Evolutionary conservation across 148 eudicot genomes (phyloP).

Genomic region (Dysphania ambrosioides): DNA sequence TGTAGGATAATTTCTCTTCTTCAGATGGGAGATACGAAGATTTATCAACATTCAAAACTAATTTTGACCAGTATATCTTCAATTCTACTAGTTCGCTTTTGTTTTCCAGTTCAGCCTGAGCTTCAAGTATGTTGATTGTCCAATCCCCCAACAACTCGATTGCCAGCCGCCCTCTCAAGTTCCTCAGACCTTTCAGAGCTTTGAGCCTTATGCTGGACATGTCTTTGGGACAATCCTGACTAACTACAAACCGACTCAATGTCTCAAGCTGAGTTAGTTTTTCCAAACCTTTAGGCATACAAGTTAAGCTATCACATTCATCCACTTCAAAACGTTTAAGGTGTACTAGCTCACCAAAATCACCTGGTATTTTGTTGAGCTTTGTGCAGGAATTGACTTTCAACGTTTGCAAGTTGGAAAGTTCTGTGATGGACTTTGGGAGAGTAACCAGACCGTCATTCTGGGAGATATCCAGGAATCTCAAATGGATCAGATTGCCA

Average conservation of each 20-base stretch:
- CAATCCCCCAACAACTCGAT: conserved; percentile 26
- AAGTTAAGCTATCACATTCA: conserved; percentile 24
- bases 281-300: conserved; percentile 29
- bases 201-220: conserved; percentile 5
- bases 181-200: conserved; percentile 10
- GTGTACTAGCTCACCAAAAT: conserved; percentile 14
- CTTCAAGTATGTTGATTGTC: conserved; percentile 16
- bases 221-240: conserved; percentile 6
- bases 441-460: conserved; percentile 20
- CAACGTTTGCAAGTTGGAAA: conserved; percentile 27
- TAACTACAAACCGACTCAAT: conserved; percentile 24
- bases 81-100: conserved; percentile 14
- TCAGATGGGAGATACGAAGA: neutral
- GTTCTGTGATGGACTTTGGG: conserved; percentile 20
- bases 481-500: conserved; percentile 26
- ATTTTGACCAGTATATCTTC: conserved; percentile 22
- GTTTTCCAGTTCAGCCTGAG: neutral
- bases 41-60: neutral
- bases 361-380: neutral
- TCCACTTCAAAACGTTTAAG: conserved; percentile 27
- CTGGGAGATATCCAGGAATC: conserved; percentile 29
- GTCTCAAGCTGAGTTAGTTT: conserved; percentile 18
- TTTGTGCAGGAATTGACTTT: conserved; percentile 26
- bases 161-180: conserved; percentile 20
- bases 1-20: conserved; percentile 3